Conservation (phyloP, 2,329 filamentous ascomycete genomes). For the Penicillium sp. region DNA sequence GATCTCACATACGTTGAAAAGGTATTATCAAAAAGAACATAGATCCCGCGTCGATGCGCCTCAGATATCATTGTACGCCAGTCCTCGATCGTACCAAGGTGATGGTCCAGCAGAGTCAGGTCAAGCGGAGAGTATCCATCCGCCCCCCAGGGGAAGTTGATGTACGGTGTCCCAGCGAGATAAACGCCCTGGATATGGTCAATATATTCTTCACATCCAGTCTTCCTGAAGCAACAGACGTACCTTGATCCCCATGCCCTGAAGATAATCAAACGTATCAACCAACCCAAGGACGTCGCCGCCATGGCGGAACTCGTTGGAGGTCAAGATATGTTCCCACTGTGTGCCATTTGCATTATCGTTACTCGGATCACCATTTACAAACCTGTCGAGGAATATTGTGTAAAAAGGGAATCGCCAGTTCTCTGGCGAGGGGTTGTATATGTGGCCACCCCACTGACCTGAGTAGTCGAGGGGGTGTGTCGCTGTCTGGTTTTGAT, state of each 20-base stretch:
- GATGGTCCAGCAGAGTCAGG: conserved; percentile 54
- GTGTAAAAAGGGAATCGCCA: conserved; percentile 61
- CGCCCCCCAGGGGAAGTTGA: conserved; percentile 56
- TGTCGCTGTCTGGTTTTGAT: conserved; percentile 49
- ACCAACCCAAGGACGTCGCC: conserved; percentile 53
- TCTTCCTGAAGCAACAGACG: conserved; percentile 17
- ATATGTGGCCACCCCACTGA: conserved; percentile 45
- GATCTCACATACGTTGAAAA: conserved; percentile 47
- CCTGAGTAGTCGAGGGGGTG: conserved; percentile 51
- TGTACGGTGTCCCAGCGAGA: conserved; percentile 54
- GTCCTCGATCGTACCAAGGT: conserved; percentile 51
- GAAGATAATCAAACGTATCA: conserved; percentile 55
- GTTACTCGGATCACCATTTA: conserved; percentile 56
- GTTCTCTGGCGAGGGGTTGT: conserved; percentile 48
- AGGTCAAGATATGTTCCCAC: conserved; percentile 1
- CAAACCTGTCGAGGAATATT: conserved; percentile 55
- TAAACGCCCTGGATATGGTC: conserved; percentile 44
- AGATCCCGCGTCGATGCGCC: conserved; percentile 56
- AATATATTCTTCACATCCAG: conserved; percentile 20
- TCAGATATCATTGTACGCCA: conserved; percentile 55
- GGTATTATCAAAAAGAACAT: conserved; percentile 58
- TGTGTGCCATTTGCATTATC: conserved; percentile 52
- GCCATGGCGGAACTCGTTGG: conserved; percentile 55
- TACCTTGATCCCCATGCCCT: conserved; percentile 58
- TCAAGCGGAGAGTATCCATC: conserved; percentile 55